Evolutionary conservation across 2,329 filamentous ascomycete genomes (phyloP).

Genomic region (Coniochaeta prunicola): DNA sequence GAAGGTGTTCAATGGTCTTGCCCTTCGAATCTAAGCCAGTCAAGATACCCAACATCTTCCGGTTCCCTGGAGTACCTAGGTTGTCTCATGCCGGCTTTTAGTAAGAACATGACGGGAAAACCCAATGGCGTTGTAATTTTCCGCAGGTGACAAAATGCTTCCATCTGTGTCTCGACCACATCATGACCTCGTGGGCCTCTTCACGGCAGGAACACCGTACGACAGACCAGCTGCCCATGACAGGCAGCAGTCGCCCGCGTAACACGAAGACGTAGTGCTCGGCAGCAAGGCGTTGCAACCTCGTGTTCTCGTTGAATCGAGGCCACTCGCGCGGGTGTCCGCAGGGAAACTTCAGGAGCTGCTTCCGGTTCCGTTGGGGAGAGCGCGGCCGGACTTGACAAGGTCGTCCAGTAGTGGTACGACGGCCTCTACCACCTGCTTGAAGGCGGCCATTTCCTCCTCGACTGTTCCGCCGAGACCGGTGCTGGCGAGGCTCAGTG

Average conservation of each 20-base stretch:
- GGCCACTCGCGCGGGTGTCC: background rate
- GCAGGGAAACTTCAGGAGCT: background rate
- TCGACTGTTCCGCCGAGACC: conserved; percentile 76
- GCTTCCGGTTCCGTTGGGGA: conserved; percentile 8
- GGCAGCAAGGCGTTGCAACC: background rate
- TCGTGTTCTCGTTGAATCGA: background rate
- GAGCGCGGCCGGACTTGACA: conserved; percentile 10
- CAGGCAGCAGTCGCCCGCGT: background rate
- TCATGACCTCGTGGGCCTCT: background rate
- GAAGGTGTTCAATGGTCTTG: background rate
- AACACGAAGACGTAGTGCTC: background rate
- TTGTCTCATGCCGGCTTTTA: background rate
- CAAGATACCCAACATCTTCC: background rate
- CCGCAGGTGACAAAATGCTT: background rate
- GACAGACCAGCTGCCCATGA: background rate
- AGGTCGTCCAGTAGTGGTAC: conserved; percentile 42
- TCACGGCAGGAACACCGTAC: background rate
- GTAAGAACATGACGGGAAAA: background rate
- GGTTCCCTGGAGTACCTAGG: background rate
- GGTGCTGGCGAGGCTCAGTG: conserved; percentile 66
- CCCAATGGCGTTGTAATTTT: background rate
- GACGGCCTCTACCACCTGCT: conserved; percentile 64
- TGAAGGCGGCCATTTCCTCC: conserved; percentile 89
- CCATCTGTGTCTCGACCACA: background rate
- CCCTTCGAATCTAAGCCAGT: background rate